These are phyloP conservation scores for Tulasnella sp. DNA, from an alignment of 768 basidiomycete species.

Conservation along the genomic window DNA sequence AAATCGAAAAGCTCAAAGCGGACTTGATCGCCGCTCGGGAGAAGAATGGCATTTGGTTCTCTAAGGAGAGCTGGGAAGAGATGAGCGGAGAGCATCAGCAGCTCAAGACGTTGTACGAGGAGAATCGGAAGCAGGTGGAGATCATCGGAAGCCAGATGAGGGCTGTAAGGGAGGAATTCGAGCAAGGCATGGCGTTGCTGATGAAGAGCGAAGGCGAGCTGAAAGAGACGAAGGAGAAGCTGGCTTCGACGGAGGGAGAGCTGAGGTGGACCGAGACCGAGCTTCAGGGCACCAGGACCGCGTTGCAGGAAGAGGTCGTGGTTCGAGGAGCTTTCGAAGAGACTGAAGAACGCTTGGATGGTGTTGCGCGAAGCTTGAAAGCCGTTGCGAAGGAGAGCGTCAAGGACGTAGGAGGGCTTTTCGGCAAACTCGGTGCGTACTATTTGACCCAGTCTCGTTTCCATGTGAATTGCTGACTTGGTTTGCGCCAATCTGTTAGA, in stretches of 20 bases:
- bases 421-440: conserved; percentile 75
- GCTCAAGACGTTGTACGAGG: conserved; percentile 69
- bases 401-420: conserved; percentile 66
- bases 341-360: conserved; percentile 66
- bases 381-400: conserved; percentile 61
- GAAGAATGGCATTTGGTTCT: conserved; percentile 94
- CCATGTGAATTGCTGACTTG: neutral
- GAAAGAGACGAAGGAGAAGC: conserved; percentile 53
- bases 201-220: conserved; percentile 75
- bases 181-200: conserved; percentile 77
- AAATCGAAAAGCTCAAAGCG: conserved; percentile 88
- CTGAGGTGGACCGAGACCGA: conserved; percentile 56
- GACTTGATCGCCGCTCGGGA: conserved; percentile 89
- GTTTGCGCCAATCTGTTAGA: conserved; percentile 47
- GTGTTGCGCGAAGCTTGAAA: conserved; percentile 68
- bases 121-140: conserved; percentile 77
- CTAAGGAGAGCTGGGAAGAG: conserved; percentile 85
- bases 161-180: conserved; percentile 82
- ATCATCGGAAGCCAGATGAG: conserved; percentile 79
- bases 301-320: conserved; percentile 74
- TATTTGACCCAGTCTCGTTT: conserved; percentile 27
- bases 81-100: conserved; percentile 73
- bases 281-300: conserved; percentile 53
- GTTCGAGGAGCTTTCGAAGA: conserved; percentile 68
- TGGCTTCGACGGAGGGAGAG: conserved; percentile 51